Evolutionary conservation across 108 stramenopile genomes (phyloP), one percentile per base, ranked within the genome.

Genomic region (Seminavis robusta): DNA sequence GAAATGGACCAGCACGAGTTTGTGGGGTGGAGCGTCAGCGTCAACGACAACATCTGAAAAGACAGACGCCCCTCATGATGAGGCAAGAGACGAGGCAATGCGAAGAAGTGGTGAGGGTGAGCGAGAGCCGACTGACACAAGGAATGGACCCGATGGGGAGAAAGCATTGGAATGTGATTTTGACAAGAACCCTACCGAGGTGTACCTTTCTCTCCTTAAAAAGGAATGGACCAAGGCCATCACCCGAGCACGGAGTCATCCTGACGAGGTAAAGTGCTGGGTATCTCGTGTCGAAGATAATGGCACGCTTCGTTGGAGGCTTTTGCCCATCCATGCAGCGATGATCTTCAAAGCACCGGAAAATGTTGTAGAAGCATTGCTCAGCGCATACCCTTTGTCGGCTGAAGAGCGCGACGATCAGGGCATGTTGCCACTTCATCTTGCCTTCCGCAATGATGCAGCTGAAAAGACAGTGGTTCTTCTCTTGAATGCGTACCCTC

Each of bases 291-390:
- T 75, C 41, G 92, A 93, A 56, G 56, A 56, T 24, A 72, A 89
- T 47, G 88, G 88, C 24, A 74, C 69, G 24, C 47, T 90, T 37
- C 71, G 84, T 3, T 94, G 92, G 92, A 79, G 92, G 23, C 72
- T 94, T 20, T 64, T 94, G 9, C 92, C 92, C 9, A 62, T 94
- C 31, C 92, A 94, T 64, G 86, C 86, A 8, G 86, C 92, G 32
- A 76, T 94, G 46, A 85, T 94, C 56, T 90, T 94, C 65, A 73
- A 82, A 44, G 88, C 92, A 24, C 86, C 92, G 0, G 79, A 74
- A 43, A 38, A 64, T 20, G 72, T 86, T 16, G 61, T 94, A 28
- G 53, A 71, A 28, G 71, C 86, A 1, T 57, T 94, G n/a, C 61
- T 94, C 11, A 27, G 23, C 19, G 81, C 78, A 25, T 90, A 66